A percentile compares a stretch with the other conserved stretches of the same genome.
phyloP scores from a whole-genome alignment of 768 basidiomycete genomes.

The Daedalea quercina region DNA sequence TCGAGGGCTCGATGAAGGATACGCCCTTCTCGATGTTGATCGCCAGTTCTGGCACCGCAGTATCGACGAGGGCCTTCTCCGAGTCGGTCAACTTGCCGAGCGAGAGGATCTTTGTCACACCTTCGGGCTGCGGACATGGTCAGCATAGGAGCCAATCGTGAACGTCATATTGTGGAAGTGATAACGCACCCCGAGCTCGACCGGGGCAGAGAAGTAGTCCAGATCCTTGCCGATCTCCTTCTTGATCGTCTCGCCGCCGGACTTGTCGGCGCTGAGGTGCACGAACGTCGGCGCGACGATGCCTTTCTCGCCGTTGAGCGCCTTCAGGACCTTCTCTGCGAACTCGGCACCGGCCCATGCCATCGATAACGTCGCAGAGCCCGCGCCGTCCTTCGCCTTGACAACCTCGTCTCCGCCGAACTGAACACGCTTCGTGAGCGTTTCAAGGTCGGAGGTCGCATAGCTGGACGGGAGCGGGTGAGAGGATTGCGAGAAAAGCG shows the following conservation, averaged over 20 bases:
- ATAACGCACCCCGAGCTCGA: slow-evolving; percentile 78
- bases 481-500: slow-evolving; percentile 86
- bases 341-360: slow-evolving; percentile 93
- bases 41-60: slow-evolving; percentile 74
- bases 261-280: slow-evolving; percentile 62
- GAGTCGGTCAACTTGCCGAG: slow-evolving; percentile 67
- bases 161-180: neutral
- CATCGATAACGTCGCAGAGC: slow-evolving; percentile 97
- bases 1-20: slow-evolving; percentile 21
- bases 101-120: slow-evolving; percentile 76
- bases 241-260: slow-evolving; percentile 66
- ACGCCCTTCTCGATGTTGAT: slow-evolving; percentile 59
- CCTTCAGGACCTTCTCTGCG: slow-evolving; percentile 73
- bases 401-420: slow-evolving; percentile 98
- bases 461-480: slow-evolving; percentile 63
- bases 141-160: neutral
- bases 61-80: slow-evolving; percentile 73
- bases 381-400: slow-evolving; percentile 91
- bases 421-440: slow-evolving; percentile 80
- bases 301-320: slow-evolving; percentile 82
- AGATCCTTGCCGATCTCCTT: slow-evolving; percentile 71
- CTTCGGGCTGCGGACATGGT: slow-evolving; percentile 48
- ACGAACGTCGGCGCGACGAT: slow-evolving; percentile 84
- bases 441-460: slow-evolving; percentile 40
- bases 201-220: slow-evolving; percentile 83